Evolutionary conservation across 208 protist genomes (phyloP).

Genomic region (Balamuthia mandrillaris): DNA sequence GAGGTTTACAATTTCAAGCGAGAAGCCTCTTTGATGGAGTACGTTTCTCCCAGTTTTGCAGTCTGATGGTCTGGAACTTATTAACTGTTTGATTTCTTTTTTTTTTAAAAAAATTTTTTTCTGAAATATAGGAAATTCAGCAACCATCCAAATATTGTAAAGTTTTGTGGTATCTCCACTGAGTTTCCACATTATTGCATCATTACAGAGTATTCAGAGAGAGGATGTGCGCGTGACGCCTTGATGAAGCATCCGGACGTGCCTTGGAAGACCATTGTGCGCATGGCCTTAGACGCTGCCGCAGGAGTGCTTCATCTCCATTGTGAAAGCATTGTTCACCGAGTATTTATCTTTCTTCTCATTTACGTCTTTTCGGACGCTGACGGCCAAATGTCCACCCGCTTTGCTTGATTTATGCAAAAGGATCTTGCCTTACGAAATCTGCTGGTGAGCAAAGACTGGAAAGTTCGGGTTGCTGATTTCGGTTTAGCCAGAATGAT

Average conservation of each 20-base stretch:
- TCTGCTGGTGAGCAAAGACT: slow-evolving; percentile 32
- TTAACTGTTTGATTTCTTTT: background rate
- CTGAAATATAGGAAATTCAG: background rate
- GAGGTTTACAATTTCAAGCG: slow-evolving; percentile 35
- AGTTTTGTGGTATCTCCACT: slow-evolving; percentile 27
- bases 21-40: slow-evolving; percentile 27
- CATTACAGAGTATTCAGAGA: slow-evolving; percentile 15
- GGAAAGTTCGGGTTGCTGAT: slow-evolving; percentile 12
- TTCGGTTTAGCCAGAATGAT: slow-evolving; percentile 29
- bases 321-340: slow-evolving; percentile 31
- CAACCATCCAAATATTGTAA: slow-evolving; percentile 18
- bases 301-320: slow-evolving; percentile 43
- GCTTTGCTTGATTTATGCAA: background rate
- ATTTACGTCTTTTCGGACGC: background rate
- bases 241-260: background rate
- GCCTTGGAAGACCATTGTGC: slow-evolving; percentile 37
- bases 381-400: background rate
- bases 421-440: slow-evolving; percentile 41
- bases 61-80: background rate
- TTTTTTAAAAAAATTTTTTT: background rate
- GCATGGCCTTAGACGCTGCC: slow-evolving; percentile 61
- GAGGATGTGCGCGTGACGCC: background rate
- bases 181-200: slow-evolving; percentile 34
- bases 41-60: background rate
- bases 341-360: background rate